Evolutionary conservation across 129 eudicot species (phyloP).

Genomic region (Artemisia argyi): DNA sequence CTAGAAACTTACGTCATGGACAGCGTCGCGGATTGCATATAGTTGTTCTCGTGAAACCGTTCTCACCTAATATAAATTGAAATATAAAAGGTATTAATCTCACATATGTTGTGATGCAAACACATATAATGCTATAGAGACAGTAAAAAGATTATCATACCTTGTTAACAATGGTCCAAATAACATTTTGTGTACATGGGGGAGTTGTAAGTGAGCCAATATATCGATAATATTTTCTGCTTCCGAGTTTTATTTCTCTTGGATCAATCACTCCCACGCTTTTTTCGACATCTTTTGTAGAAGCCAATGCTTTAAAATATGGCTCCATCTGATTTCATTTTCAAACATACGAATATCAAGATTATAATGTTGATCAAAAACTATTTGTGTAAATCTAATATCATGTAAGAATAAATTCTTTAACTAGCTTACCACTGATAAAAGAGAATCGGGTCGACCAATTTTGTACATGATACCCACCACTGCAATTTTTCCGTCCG

Average conservation of each 20-base stretch:
- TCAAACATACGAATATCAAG: background rate
- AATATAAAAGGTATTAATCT: background rate
- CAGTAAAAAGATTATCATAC: slow-evolving; percentile 30
- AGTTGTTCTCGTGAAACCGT: slow-evolving; percentile 23
- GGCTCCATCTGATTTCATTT: slow-evolving; percentile 32
- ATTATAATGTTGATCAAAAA: background rate
- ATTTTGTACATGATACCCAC: slow-evolving; percentile 55
- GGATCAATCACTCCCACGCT: slow-evolving; percentile 52
- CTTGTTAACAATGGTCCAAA: slow-evolving; percentile 60
- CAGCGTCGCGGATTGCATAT: slow-evolving; percentile 20
- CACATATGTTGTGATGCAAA: too few relatives aligned
- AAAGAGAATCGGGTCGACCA: slow-evolving; percentile 50
- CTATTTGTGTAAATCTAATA: background rate
- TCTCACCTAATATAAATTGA: slow-evolving; percentile 15
- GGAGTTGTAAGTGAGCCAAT: slow-evolving; percentile 75
- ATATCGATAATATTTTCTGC: slow-evolving; percentile 59
- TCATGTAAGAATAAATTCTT: background rate
- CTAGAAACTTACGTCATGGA: slow-evolving; percentile 22
- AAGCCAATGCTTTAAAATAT: slow-evolving; percentile 35
- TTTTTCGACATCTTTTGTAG: slow-evolving; percentile 36
- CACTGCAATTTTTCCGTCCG: slow-evolving; percentile 40
- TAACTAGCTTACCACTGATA: slow-evolving; percentile 37
- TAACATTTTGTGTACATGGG: slow-evolving; percentile 57
- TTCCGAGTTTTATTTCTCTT: slow-evolving; percentile 40
- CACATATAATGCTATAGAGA: too few relatives aligned